These are phyloP conservation scores for Corrigiola litoralis DNA, from an alignment of 179 eudicot species.

Conservation along the genomic window DNA sequence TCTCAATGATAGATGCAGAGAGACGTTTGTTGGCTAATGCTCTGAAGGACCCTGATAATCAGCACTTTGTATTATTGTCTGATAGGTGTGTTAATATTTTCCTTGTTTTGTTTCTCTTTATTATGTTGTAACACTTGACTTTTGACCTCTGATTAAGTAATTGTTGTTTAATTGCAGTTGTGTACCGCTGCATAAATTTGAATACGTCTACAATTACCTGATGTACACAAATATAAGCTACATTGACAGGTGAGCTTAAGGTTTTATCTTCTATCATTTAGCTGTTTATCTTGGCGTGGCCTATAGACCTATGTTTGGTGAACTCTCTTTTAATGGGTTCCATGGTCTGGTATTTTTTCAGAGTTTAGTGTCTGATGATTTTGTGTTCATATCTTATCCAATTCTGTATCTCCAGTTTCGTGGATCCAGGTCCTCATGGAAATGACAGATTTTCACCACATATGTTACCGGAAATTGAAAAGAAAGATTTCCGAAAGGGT, in stretches of 20 bases:
- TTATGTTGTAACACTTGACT: neutral
- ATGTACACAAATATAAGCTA: conserved; percentile 82
- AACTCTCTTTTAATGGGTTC: neutral
- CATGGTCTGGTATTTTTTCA: neutral
- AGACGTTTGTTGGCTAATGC: conserved; percentile 87
- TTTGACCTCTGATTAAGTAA: conserved; percentile 7
- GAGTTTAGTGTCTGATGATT: neutral
- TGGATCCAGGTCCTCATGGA: conserved; percentile 97
- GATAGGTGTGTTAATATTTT: conserved; percentile 57
- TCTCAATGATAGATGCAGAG: conserved; percentile 98
- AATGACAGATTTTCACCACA: conserved; percentile 77
- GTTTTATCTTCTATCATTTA: neutral
- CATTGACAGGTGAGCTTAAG: conserved; percentile 60
- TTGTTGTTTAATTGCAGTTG: conserved; percentile 56
- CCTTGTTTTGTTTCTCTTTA: neutral
- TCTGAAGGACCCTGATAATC: conserved; percentile 75
- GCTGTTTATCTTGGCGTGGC: too few relatives aligned
- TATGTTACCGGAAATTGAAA: conserved; percentile 92
- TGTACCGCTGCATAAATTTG: conserved; percentile 79
- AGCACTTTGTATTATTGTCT: conserved; percentile 86
- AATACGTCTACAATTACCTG: conserved; percentile 80
- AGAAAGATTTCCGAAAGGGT: conserved; percentile 81
- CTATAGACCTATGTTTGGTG: neutral
- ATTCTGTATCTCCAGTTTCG: conserved; percentile 49
- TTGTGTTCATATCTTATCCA: neutral